phyloP scores from a whole-genome alignment of 1,139 yeast species.

The Sugiyamaella novakii region DNA sequence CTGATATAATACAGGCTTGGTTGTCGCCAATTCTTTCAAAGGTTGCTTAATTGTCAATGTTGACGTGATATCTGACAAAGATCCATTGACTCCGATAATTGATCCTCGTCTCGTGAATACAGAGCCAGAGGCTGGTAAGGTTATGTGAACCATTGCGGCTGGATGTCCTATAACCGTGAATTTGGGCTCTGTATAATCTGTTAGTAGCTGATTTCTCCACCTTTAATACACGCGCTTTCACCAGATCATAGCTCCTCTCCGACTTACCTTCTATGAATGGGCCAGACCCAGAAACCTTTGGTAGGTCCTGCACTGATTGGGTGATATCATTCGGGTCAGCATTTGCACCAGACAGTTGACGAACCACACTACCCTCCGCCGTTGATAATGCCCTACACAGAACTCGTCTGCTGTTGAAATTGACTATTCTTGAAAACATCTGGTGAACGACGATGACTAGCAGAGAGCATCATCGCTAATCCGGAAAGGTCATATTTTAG shows the following conservation, averaged over 20 bases:
- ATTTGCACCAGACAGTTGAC: conserved; percentile 14
- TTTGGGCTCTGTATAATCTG: conserved; percentile 39
- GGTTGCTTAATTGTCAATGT: conserved; percentile 28
- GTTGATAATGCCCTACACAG: conserved; percentile 7
- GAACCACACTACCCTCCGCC: conserved; percentile 7
- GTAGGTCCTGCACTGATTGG: conserved; percentile 28
- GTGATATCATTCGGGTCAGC: conserved; percentile 24
- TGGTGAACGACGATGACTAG: no score
- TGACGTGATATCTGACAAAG: conserved; percentile 35
- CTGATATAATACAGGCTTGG: conserved; percentile 34
- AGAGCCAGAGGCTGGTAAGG: conserved; percentile 53
- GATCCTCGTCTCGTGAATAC: conserved; percentile 50
- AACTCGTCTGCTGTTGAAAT: not conserved
- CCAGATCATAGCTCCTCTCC: no score
- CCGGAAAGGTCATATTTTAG: not conserved
- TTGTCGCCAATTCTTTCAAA: conserved; percentile 27
- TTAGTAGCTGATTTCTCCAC: no score
- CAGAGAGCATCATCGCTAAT: not conserved
- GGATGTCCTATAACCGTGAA: conserved; percentile 52
- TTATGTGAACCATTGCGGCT: conserved; percentile 48
- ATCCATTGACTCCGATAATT: conserved; percentile 52
- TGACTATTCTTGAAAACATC: conserved; percentile 6
- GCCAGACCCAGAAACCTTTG: conserved; percentile 34
- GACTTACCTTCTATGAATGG: conserved; percentile 31
- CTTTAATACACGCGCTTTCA: no score